Conservation (phyloP, 2,329 filamentous ascomycete genomes). For the Orbilia oligospora region DNA sequence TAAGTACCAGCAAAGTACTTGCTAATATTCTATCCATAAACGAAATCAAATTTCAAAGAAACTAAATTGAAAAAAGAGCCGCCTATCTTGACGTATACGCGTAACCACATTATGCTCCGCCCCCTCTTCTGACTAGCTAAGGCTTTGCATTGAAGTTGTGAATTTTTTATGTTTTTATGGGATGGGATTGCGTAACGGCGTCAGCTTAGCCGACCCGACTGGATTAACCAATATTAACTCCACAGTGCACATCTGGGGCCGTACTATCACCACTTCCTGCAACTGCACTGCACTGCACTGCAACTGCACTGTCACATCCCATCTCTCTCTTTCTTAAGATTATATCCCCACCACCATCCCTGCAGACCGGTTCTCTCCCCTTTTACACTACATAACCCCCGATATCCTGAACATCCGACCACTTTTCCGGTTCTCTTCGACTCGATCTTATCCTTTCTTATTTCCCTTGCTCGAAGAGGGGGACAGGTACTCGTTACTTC, state of each 20-base stretch:
- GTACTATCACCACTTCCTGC: slow-evolving; percentile 19
- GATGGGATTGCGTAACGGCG: slow-evolving; percentile 41
- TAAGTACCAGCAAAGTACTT: too few relatives aligned
- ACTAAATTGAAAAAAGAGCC: slow-evolving; percentile 1
- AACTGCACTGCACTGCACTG: neutral
- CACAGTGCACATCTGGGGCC: slow-evolving; percentile 12
- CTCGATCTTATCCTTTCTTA: neutral
- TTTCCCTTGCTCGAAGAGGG: slow-evolving; percentile 17
- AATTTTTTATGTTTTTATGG: neutral
- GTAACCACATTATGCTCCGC: neutral
- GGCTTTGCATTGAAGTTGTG: slow-evolving; percentile 4
- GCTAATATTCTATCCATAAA: too few relatives aligned
- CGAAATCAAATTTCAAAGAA: neutral
- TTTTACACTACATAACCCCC: slow-evolving; percentile 18
- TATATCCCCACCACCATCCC: neutral
- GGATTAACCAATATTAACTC: neutral
- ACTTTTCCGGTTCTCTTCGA: slow-evolving; percentile 16
- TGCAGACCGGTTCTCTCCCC: neutral
- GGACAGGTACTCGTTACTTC: neutral
- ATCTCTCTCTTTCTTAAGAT: neutral
- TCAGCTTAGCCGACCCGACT: slow-evolving; percentile 1
- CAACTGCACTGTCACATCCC: slow-evolving; percentile 22
- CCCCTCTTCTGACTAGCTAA: neutral
- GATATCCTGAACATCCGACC: slow-evolving; percentile 28
- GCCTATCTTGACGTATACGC: slow-evolving; percentile 8